Evolutionary conservation across 2,329 filamentous ascomycete species (phyloP).

Genomic region (Nothopassalora personata): DNA sequence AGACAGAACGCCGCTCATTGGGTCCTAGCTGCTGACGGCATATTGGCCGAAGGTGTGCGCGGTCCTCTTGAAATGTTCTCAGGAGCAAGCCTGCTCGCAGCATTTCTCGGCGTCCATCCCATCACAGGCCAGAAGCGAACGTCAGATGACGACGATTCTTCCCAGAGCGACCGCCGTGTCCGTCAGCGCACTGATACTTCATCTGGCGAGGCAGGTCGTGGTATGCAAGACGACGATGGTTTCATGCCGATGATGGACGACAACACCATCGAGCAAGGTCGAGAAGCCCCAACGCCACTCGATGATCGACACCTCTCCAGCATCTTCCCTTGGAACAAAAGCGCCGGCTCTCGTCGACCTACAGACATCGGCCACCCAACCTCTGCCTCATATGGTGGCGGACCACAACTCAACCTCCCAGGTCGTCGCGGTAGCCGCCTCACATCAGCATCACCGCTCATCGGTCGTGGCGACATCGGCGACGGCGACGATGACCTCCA

Average conservation of each 20-base stretch:
- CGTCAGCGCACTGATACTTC: slow-evolving; percentile 31
- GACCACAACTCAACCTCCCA: slow-evolving; percentile 15
- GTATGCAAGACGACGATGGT: slow-evolving; percentile 17
- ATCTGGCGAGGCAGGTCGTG: slow-evolving; percentile 33
- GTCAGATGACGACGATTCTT: slow-evolving; percentile 21
- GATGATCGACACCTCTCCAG: slow-evolving; percentile 55
- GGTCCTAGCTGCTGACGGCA: slow-evolving; percentile 50
- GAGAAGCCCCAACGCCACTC: slow-evolving; percentile 61
- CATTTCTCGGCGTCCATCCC: slow-evolving; percentile 27
- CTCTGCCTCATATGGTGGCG: slow-evolving; percentile 29
- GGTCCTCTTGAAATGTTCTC: slow-evolving; percentile 56
- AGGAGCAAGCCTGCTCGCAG: slow-evolving; percentile 50
- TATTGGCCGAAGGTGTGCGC: slow-evolving; percentile 38
- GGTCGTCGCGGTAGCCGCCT: slow-evolving; percentile 50
- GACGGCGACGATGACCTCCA: slow-evolving; percentile 15
- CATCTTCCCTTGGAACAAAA: slow-evolving; percentile 62
- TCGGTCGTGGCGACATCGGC: slow-evolving; percentile 39
- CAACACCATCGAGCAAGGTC: slow-evolving; percentile 61
- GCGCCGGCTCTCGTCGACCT: slow-evolving; percentile 38
- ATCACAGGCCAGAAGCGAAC: slow-evolving; percentile 28
- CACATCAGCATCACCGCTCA: slow-evolving; percentile 57
- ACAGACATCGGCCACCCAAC: slow-evolving; percentile 32
- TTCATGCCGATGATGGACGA: slow-evolving; percentile 18
- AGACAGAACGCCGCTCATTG: slow-evolving; percentile 61
- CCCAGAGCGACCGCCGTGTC: slow-evolving; percentile 26